A percentile compares a stretch with the other conserved stretches of the same genome.
These are phyloP conservation scores for Nothopassalora personata DNA, from an alignment of 2,329 filamentous ascomycete species.

Conservation along the genomic window DNA sequence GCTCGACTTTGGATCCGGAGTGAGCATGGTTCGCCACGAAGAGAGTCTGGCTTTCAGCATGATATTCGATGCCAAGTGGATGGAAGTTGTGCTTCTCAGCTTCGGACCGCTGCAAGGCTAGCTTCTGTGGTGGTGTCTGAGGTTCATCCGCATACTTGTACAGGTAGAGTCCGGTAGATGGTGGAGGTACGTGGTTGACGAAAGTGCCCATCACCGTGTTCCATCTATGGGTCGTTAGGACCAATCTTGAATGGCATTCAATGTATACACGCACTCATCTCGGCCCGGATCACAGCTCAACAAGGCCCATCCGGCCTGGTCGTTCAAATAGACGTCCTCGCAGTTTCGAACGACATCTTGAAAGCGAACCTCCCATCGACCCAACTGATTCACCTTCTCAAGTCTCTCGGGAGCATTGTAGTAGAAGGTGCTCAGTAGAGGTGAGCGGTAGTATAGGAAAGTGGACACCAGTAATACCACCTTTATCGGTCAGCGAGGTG, in stretches of 20 bases:
- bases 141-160: conserved; percentile 34
- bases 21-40: conserved; percentile 39
- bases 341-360: conserved; percentile 38
- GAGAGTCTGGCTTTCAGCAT: conserved; percentile 32
- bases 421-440: conserved; percentile 17
- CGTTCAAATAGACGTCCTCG: conserved; percentile 40
- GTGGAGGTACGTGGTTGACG: conserved; percentile 14
- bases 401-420: conserved; percentile 18
- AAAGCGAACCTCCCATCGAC: conserved; percentile 28
- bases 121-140: conserved; percentile 20
- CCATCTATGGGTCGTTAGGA: conserved; percentile 26
- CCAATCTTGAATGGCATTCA: not conserved
- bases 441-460: conserved; percentile 20
- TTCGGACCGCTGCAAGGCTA: conserved; percentile 28
- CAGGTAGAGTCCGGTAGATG: conserved; percentile 35
- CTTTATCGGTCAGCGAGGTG: not conserved
- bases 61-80: conserved; percentile 39
- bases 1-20: conserved; percentile 31
- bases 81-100: conserved; percentile 34
- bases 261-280: conserved; percentile 24
- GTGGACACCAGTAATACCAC: conserved; percentile 11
- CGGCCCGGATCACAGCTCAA: conserved; percentile 41
- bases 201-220: conserved; percentile 43
- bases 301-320: conserved; percentile 35
- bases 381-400: conserved; percentile 2